These are phyloP conservation scores for Albatrellus ellisii DNA, from an alignment of 768 basidiomycete species.

Conservation along the genomic window DNA sequence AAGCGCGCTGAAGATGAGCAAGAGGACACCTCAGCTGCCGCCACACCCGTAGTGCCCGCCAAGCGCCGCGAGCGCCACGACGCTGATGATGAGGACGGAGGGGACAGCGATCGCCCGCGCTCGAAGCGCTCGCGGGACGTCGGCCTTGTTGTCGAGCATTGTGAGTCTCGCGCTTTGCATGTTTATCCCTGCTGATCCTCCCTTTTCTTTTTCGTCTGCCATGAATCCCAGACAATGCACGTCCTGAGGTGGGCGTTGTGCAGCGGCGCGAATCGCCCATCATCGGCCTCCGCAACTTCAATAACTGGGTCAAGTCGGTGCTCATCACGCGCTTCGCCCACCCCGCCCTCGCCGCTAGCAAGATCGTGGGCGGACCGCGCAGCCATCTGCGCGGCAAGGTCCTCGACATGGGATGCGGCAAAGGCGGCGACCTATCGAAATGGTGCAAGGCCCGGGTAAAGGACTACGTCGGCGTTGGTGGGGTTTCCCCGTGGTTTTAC, in stretches of 20 bases:
- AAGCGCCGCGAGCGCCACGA: too few species aligned
- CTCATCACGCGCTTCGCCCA: conserved; percentile 85
- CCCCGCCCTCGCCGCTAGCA: conserved; percentile 34
- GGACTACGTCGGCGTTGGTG: conserved; percentile 76
- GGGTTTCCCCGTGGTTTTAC: conserved; percentile 16
- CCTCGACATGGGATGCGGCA: conserved; percentile 96
- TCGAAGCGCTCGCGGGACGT: conserved; percentile 52
- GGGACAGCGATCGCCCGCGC: conserved; percentile 21
- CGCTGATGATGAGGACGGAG: too few species aligned
- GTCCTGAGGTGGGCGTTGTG: conserved; percentile 82
- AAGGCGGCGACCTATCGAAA: conserved; percentile 93
- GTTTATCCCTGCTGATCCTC: conserved; percentile 2
- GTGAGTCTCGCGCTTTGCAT: conserved; percentile 29
- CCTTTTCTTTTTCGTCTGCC: not conserved
- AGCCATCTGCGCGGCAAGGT: conserved; percentile 50
- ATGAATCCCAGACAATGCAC: conserved; percentile 59
- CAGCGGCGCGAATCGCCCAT: conserved; percentile 86
- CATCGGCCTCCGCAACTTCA: conserved; percentile 93
- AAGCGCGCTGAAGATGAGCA: conserved; percentile 16
- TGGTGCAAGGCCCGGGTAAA: conserved; percentile 80
- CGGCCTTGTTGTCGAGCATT: conserved; percentile 64
- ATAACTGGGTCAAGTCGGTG: conserved; percentile 99
- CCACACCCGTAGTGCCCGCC: too few species aligned
- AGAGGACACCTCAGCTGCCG: not conserved
- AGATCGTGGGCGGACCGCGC: conserved; percentile 15